Evolutionary conservation across 1,139 yeast species (phyloP), one percentile per base, ranked within the genome.

Genomic region (Zygoascus hellenicus): DNA sequence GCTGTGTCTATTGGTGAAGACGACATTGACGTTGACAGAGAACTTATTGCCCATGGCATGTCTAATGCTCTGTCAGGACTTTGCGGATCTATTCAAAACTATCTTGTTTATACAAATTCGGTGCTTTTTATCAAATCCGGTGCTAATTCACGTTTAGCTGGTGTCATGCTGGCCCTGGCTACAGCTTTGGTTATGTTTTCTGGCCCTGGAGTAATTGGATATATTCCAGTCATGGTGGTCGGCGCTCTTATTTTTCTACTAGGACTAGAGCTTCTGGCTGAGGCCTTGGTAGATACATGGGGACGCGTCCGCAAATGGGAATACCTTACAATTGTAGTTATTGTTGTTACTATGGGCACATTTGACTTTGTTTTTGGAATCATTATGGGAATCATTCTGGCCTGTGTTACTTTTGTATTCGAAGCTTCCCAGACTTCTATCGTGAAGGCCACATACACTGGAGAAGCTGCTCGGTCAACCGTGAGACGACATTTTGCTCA

Each of bases 281-380:
- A 92, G 64, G 87, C 97, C 0, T 61, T 92, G 13, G 78, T 77
- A 56, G 98, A 92, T 63, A 88, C 97, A 0, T 76, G 77, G 68
- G 94, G 94, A 1, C 76, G 84, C 55, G 76, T 92, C 40, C 75
- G 81, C 41, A 71, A 66, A 37, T 84, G 87, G 55, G 98, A 92
- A 63, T 92, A 92, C 63, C 59, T 78, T 39, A 92, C 98, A 1
- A 85, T 92, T 52, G 67, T 84, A 5, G 80, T 83, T 9, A 92
- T 92, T 57, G 95, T 94, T 19, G 70, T 88, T 26, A 83, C 92
- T 0, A 92, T 94, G 98, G 98, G 97, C 2, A 83, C 85, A 1
- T 84, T 87, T 76, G 98, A 92, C 66, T 92, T 92, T 65, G 98
- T 92, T 6, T 76, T 81, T 55, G 98, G 98, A 48, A 88, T 92